Percentiles rank a stretch among this genome's conserved stretches.
Conservation (phyloP, 768 basidiomycete genomes). For the Agaricus bisporus region DNA sequence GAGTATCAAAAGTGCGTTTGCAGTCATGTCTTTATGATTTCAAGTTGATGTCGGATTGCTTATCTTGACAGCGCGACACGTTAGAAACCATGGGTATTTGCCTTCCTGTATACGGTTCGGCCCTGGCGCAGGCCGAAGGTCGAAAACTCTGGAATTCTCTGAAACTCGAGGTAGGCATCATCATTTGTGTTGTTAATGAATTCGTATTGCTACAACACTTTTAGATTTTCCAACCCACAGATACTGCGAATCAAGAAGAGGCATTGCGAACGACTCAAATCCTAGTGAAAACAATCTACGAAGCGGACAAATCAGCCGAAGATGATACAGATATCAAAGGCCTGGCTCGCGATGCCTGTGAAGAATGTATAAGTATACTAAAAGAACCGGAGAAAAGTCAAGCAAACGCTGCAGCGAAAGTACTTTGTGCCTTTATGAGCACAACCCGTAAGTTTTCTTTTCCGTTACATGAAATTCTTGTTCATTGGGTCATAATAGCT, state of each 20-base stretch:
- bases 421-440: conserved; percentile 71
- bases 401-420: conserved; percentile 81
- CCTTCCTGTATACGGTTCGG: conserved; percentile 79
- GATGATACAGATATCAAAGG: conserved; percentile 41
- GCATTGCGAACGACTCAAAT: conserved; percentile 67
- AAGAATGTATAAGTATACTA: conserved; percentile 74
- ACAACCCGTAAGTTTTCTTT: conserved; percentile 59
- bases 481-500: conserved; percentile 33
- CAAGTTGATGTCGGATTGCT: background rate
- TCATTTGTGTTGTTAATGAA: background rate
- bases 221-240: conserved; percentile 92
- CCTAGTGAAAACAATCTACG: conserved; percentile 72
- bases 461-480: background rate
- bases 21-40: too few relatives aligned
- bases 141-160: conserved; percentile 85
- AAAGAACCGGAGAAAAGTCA: conserved; percentile 92
- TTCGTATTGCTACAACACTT: background rate
- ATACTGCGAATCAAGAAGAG: conserved; percentile 63
- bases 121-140: conserved; percentile 53
- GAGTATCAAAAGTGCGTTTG: conserved; percentile 68
- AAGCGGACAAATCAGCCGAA: conserved; percentile 32
- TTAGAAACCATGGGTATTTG: conserved; percentile 71
- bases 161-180: conserved; percentile 83
- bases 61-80: conserved; percentile 64
- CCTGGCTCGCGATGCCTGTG: conserved; percentile 68